phyloP scores from a whole-genome alignment of 1,284 basidiomycete species.

The Moesziomyces antarcticus region DNA sequence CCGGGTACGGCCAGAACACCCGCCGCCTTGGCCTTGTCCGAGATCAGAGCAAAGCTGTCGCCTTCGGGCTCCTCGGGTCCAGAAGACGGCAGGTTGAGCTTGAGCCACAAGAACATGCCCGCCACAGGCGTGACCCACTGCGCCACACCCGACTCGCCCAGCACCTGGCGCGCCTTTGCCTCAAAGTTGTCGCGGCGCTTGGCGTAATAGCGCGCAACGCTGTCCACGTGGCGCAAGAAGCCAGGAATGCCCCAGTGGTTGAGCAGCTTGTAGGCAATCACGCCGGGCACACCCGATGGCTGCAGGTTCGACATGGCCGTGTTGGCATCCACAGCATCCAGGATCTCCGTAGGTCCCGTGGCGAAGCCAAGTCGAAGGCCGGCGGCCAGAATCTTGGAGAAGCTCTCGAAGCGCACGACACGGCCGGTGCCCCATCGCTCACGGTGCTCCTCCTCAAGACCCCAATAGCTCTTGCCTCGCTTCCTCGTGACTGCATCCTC shows the following conservation, averaged over 20 bases:
- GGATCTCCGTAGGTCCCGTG: constrained; percentile 79
- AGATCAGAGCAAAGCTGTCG: constrained; percentile 82
- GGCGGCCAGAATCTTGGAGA: constrained; percentile 73
- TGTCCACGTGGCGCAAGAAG: constrained; percentile 78
- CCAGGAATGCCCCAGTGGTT: constrained; percentile 76
- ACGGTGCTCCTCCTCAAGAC: constrained; percentile 57
- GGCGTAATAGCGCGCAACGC: constrained; percentile 81
- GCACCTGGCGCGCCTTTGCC: constrained; percentile 77
- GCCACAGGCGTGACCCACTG: constrained; percentile 84
- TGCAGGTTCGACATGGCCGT: constrained; percentile 81
- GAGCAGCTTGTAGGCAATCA: constrained; percentile 78
- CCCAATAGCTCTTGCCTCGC: constrained; percentile 57
- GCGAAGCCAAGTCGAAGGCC: constrained; percentile 77
- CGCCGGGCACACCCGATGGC: constrained; percentile 76
- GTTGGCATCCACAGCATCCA: constrained; percentile 80
- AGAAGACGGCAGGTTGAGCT: constrained; percentile 60
- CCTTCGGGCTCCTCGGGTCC: constrained; percentile 65
- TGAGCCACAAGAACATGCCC: constrained; percentile 72
- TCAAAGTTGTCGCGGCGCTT: constrained; percentile 84
- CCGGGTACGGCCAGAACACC: constrained; percentile 87
- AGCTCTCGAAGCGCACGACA: constrained; percentile 64
- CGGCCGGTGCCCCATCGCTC: constrained; percentile 59
- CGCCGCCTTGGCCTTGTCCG: constrained; percentile 79
- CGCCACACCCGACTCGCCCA: constrained; percentile 70
- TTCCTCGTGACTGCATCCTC: constrained; percentile 53